Evolutionary conservation across 768 basidiomycete species (phyloP), one percentile per base, ranked within the genome.

Genomic region (Mrakia gelida): DNA sequence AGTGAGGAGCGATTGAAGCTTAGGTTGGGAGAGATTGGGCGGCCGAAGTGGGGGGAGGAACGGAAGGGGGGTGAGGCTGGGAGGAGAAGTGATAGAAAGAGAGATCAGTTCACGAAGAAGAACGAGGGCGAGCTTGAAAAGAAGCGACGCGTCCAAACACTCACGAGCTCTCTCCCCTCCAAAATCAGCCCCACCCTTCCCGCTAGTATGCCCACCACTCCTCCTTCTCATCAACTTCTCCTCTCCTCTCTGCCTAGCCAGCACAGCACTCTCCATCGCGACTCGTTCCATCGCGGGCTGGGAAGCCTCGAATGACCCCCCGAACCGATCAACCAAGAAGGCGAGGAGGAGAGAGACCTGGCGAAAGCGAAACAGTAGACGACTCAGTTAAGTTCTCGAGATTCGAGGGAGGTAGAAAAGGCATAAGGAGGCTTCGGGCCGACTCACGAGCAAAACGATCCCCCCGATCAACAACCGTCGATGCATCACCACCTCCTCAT

Each of bases 401-500:
- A 49, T 43, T 23, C 0, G 13, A 38, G 8, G 8, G n/a, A 5
- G 38, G 13, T 6, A 62, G 21, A 28, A 45, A 18, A 41, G n/a
- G n/a, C 23, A 15, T 34, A 23, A 28, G n/a, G 30, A 49, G 2
- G 32, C 7, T 3, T 16, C 15, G 4, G 59, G n/a, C n/a, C n/a
- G n/a, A 75, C 75, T 13, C 32, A 75, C 75, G 3, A 76, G 56
- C 10, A 77, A 11, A 4, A 62, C 38, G 56, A 77, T 52, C 34
- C 38, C 32, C 0, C 52, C 71, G n/a, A 32, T 59, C 34, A 77
- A 28, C 10, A 78, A 41, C 68, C 56, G 45, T 2, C 77, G 72
- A 32, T 78, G 77, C 23, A 73, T 28, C 23, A 67, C 56, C 5
- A 78, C 63, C 68, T 78, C 77, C n/a, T 49, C 26, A 26, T 75